A percentile compares a stretch with the other conserved stretches of the same genome.
Conservation (phyloP, 2,329 filamentous ascomycete species). For the Domatiomyces globalis region DNA sequence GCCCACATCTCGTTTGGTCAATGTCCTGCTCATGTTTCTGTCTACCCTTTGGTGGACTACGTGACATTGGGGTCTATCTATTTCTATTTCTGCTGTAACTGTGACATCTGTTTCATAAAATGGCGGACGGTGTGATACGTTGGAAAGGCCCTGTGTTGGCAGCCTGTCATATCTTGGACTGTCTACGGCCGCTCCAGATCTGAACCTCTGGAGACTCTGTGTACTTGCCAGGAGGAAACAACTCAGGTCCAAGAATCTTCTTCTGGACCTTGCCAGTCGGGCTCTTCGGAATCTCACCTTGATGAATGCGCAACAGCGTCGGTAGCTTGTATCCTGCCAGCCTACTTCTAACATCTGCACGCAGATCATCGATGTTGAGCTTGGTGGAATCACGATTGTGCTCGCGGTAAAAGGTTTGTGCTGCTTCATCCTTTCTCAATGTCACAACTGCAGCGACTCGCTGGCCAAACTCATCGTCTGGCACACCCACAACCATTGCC, state of each 20-base stretch:
- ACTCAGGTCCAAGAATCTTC: slow-evolving; percentile 29
- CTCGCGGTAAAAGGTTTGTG: slow-evolving; percentile 13
- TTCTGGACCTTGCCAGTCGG: slow-evolving; percentile 39
- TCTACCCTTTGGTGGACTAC: too few relatives aligned
- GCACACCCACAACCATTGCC: slow-evolving; percentile 36
- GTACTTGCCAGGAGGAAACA: slow-evolving; percentile 24
- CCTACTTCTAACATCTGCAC: slow-evolving; percentile 30
- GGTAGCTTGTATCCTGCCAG: slow-evolving; percentile 37
- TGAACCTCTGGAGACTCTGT: slow-evolving; percentile 19
- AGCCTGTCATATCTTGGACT: slow-evolving; percentile 10
- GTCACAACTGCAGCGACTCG: slow-evolving; percentile 33
- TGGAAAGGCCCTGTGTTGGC: not conserved
- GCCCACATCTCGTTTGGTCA: too few relatives aligned
- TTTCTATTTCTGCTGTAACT: too few relatives aligned
- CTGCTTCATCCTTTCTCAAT: slow-evolving; percentile 12
- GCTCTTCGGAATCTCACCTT: slow-evolving; percentile 35
- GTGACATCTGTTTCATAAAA: too few relatives aligned
- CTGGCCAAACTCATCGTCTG: slow-evolving; percentile 37
- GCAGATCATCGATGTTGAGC: slow-evolving; percentile 29
- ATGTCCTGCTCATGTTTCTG: too few relatives aligned
- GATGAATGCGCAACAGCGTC: slow-evolving; percentile 32
- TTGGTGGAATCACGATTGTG: slow-evolving; percentile 4
- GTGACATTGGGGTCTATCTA: too few relatives aligned
- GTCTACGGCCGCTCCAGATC: slow-evolving; percentile 17
- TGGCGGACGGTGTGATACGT: too few relatives aligned